Evolutionary conservation across 306 rosid genomes (phyloP), one percentile per base, ranked within the genome.

Genomic region (Cucurbita maxima): DNA sequence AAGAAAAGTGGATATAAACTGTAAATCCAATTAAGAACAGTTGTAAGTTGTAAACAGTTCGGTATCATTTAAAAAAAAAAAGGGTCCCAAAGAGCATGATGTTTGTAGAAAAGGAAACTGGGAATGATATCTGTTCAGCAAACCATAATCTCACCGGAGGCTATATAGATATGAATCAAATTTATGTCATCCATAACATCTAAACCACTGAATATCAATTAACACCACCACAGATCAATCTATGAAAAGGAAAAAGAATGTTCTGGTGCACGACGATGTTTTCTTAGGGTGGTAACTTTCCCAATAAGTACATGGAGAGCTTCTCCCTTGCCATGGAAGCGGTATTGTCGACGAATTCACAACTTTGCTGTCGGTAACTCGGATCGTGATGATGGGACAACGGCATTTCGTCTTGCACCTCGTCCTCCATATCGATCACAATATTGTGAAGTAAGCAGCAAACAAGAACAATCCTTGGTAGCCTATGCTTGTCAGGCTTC

Each of bases 391-490:
- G 86, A 78, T 79, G 76, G 48, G 86, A 68, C 60, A 84, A 72
- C 4, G 92, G 79, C 80, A 82, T 55, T 40, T 81, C 78, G 52
- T 86, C 77, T 60, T 76, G 84, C 50, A 84, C 83, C 57, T 78
- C 88, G 78, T 92, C 98, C 73, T 87, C 85, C 92, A 88, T 78
- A 75, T 90, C 96, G 20, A 92, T 88, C 18, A 86, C 82, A 61
- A 92, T 90, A 52, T 92, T 92, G 79, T 92, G 98, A 11, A 92
- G 89, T 58, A 92, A 78, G 76, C 98, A 92, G 78, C 96, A 92
- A 67, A 87, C 96, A 56, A 87, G 90, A 53, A 92, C 78, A 57
- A 90, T 87, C 83, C 96, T 85, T 13, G 98, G 98, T 67, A 92
- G 76, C 71, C 83, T 85, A 64, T 87, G 80, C 81, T 87, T 90